phyloP scores from a whole-genome alignment of 139 green algal genomes.

The Nannochloris sp. region DNA sequence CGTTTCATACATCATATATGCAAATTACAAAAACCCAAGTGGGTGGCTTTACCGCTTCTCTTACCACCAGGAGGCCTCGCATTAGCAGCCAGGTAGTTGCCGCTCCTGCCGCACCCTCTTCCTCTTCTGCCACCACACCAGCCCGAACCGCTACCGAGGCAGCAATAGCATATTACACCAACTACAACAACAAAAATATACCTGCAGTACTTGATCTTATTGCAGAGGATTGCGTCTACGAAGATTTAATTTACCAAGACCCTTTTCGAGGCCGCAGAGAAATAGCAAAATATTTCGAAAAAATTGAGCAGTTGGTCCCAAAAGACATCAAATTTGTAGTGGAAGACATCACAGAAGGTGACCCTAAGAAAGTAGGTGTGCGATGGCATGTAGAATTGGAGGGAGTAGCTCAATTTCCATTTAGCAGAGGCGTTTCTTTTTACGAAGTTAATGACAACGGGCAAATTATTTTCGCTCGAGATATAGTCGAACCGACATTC shows the following conservation, averaged over 20 bases:
- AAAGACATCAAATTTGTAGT: slow-evolving; percentile 67
- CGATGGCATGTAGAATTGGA: slow-evolving; percentile 71
- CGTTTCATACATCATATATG: background rate
- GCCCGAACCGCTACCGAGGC: slow-evolving; percentile 38
- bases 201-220: slow-evolving; percentile 47
- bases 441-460: slow-evolving; percentile 52
- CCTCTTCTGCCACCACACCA: too few relatives aligned
- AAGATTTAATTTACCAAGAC: slow-evolving; percentile 64
- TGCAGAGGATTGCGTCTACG: slow-evolving; percentile 47
- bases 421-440: slow-evolving; percentile 67
- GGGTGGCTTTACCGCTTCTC: too few relatives aligned
- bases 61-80: too few relatives aligned
- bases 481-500: slow-evolving; percentile 64
- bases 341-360: slow-evolving; percentile 59
- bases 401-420: slow-evolving; percentile 60
- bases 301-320: slow-evolving; percentile 37
- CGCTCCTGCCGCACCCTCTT: too few relatives aligned
- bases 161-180: slow-evolving; percentile 44
- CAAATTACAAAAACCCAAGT: background rate
- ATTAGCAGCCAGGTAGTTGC: too few relatives aligned
- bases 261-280: slow-evolving; percentile 47
- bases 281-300: slow-evolving; percentile 54
- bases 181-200: slow-evolving; percentile 61
- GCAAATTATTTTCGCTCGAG: slow-evolving; percentile 50
- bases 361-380: slow-evolving; percentile 45